Evolutionary conservation across 345 rosid species (phyloP).

Genomic region (Atalantia buxifolia): DNA sequence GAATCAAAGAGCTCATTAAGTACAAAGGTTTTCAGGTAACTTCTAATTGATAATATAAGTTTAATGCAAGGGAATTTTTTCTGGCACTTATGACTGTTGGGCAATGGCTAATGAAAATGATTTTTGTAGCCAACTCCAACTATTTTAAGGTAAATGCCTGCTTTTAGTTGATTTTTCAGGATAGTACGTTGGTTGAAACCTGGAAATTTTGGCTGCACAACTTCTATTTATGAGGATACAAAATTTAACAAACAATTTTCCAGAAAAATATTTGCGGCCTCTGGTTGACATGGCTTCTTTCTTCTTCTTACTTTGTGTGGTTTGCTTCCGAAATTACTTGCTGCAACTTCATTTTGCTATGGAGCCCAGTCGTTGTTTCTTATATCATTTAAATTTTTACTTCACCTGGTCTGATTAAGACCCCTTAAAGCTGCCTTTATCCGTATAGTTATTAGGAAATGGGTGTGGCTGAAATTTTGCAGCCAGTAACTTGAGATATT

Average conservation of each 20-base stretch:
- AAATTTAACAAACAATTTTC: neutral
- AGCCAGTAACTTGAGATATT: no score
- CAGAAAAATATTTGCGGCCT: neutral
- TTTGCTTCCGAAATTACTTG: no score
- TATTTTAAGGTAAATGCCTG: neutral
- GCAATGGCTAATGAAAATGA: neutral
- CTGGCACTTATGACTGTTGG: neutral
- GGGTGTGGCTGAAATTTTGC: no score
- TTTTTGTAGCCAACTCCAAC: neutral
- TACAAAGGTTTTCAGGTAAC: constrained; percentile 90
- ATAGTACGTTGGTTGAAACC: no score
- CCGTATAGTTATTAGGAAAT: neutral
- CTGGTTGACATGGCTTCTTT: neutral
- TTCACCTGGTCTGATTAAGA: neutral
- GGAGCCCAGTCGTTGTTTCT: no score
- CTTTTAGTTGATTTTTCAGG: neutral
- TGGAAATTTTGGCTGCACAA: no score
- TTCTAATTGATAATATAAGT: neutral
- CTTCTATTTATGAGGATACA: no score
- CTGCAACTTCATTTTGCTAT: no score
- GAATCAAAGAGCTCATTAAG: constrained; percentile 91
- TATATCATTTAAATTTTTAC: neutral
- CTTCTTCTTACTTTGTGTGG: neutral
- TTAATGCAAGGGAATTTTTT: neutral
- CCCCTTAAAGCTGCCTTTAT: neutral